A percentile compares a stretch with the other conserved stretches of the same genome.
phyloP scores from a whole-genome alignment of 495 filamentous ascomycete genomes.

The Aspergillus coremiiformis region DNA sequence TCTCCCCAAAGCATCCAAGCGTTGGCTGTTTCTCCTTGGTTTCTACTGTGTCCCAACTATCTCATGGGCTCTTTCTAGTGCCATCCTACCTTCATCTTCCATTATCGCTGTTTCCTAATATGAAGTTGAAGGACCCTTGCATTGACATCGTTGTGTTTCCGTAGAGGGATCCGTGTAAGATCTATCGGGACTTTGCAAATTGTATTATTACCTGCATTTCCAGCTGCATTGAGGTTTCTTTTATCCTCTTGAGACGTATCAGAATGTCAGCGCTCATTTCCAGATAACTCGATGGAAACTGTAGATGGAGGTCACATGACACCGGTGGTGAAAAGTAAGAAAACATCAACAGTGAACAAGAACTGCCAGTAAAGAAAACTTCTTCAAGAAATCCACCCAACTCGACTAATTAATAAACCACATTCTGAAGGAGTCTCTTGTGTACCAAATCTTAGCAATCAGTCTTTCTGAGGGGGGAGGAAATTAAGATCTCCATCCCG shows the following conservation, averaged over 20 bases:
- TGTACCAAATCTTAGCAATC: no score
- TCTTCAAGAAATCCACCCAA: not conserved
- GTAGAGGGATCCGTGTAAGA: not conserved
- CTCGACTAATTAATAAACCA: not conserved
- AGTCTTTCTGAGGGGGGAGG: no score
- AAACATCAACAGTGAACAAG: not conserved
- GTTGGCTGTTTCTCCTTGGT: not conserved
- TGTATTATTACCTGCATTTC: no score
- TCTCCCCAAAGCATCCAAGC: not conserved
- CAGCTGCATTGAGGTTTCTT: no score
- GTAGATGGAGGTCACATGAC: slow-evolving; percentile 2
- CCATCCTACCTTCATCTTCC: not conserved
- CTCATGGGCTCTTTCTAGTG: not conserved
- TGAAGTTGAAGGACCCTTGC: not conserved
- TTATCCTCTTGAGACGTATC: no score
- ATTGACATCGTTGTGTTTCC: not conserved
- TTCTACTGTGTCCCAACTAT: not conserved
- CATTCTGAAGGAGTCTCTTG: no score
- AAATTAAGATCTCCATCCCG: no score
- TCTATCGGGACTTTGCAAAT: not conserved
- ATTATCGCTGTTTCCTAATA: not conserved
- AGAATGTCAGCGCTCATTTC: no score
- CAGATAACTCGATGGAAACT: no score
- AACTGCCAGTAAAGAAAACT: not conserved
- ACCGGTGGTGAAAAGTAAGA: not conserved